Base-by-base conservation (phyloP, 169 alveolate genomes). In the Plasmodium blacklocki region DNA sequence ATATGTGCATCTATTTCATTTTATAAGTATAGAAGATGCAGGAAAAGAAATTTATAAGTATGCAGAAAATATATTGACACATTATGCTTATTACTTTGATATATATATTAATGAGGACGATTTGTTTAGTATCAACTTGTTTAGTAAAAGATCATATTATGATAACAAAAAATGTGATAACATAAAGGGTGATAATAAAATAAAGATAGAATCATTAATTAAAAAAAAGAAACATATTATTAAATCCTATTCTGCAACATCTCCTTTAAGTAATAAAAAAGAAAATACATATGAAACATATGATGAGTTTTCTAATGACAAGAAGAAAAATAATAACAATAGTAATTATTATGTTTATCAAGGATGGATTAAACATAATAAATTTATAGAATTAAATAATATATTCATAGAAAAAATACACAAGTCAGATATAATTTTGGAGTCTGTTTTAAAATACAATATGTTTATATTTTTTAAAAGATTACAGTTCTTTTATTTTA, bases 1-100 rank as follows among this genome's bases (percentile, higher is more conserved):
- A 23, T 86, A 86, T 72, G 47, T 52, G 1, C 73, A 86, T 66
- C 66, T 86, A 18, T 60, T 86, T 45, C 39, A 86, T 43, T 86
- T 86, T 72, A 21, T 72, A 43, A 60, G 45, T 60, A 5, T n/a
- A n/a, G 66, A 23, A 8, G 56, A 26, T 14, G 49, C 58, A 32
- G 73, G 19, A 2, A 49, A 5, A 9, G 14, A 67, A 7, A 60
- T 83, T 26, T 56, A 29, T 14, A 54, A 52, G 6, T 83, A 83
- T 68, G 39, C 70, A 47, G 91, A 83, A 73, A 68, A 62, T 18
- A 56, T 83, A 0, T 45, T 68, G 2, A 32, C 74, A 0, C n/a
- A 68, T 32, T 68, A 83, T 29, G 12, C 43, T 26, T 14, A 70
- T 62, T 83, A n/a, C n/a, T 83, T 83, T 45, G 18, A 62, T 72